Evolutionary conservation across 2,329 filamentous ascomycete species (phyloP).

Genomic region (Fonsecaea nubica): DNA sequence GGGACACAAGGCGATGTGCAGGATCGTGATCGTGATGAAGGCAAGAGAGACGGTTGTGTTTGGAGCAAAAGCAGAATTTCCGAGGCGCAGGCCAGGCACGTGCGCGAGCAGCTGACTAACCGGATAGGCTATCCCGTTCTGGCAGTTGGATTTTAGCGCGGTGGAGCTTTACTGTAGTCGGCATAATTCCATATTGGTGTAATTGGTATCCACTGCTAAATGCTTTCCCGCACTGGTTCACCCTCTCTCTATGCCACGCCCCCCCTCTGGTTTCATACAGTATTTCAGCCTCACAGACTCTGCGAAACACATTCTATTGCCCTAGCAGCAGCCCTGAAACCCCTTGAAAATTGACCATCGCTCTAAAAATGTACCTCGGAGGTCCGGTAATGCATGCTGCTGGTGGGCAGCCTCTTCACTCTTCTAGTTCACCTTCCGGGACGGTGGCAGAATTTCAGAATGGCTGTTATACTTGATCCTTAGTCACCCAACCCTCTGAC

Average conservation of each 20-base stretch:
- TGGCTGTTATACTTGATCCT: neutral
- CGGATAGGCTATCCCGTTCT: neutral
- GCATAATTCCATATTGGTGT: neutral
- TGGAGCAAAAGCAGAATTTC: slow-evolving; percentile 1
- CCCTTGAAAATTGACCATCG: neutral
- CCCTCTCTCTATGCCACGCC: neutral
- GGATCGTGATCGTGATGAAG: neutral
- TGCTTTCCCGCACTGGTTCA: neutral
- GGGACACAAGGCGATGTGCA: neutral
- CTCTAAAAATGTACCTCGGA: neutral
- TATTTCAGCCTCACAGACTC: neutral
- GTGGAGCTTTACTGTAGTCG: neutral
- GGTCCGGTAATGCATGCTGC: neutral
- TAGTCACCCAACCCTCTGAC: neutral
- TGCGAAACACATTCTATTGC: neutral
- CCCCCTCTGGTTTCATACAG: neutral
- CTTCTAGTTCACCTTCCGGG: neutral
- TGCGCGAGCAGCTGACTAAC: neutral
- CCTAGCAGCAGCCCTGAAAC: neutral
- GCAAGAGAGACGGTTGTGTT: neutral
- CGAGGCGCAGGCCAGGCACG: neutral
- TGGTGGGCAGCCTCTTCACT: neutral
- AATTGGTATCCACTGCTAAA: slow-evolving; percentile 1
- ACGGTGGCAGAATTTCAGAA: neutral
- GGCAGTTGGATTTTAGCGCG: slow-evolving; percentile 2